Evolutionary conservation across 176 grass and related monocot genomes (phyloP).

Genomic region (Chloris gayana): DNA sequence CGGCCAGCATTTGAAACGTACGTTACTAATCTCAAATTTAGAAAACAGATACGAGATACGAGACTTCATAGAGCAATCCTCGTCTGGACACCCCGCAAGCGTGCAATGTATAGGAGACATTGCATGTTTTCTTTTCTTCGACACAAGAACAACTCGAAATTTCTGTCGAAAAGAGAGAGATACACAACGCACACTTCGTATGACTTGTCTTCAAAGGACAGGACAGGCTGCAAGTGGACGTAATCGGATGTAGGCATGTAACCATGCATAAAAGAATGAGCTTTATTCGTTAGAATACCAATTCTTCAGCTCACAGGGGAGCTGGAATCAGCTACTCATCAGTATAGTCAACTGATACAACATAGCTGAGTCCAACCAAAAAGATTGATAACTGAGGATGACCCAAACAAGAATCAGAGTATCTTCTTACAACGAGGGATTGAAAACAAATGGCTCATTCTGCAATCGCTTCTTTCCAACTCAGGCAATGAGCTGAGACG

Average conservation of each 20-base stretch:
- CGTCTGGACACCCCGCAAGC: background rate
- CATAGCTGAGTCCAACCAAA: constrained; percentile 42
- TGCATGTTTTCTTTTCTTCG: background rate
- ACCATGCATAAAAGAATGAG: constrained; percentile 17
- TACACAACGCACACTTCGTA: constrained; percentile 28
- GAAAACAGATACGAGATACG: too few species aligned
- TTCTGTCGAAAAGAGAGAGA: constrained; percentile 2
- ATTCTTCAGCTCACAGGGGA: constrained; percentile 34
- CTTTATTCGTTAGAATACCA: constrained; percentile 61
- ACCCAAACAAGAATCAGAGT: constrained; percentile 46
- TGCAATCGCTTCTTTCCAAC: constrained; percentile 45
- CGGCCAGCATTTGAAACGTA: too few species aligned
- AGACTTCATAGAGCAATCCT: background rate
- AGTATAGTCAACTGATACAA: constrained; percentile 40
- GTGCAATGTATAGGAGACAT: background rate
- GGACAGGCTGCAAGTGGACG: background rate
- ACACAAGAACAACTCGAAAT: constrained; percentile 9
- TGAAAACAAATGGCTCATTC: constrained; percentile 40
- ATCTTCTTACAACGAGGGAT: constrained; percentile 49
- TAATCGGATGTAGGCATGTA: background rate
- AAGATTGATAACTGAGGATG: constrained; percentile 35
- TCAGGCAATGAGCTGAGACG: constrained; percentile 37
- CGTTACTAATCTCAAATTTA: too few species aligned
- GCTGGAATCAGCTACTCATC: constrained; percentile 39
- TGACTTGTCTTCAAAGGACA: constrained; percentile 7